Conservation (phyloP, 2,329 filamentous ascomycete genomes). For the Helicocarpus griseus region DNA sequence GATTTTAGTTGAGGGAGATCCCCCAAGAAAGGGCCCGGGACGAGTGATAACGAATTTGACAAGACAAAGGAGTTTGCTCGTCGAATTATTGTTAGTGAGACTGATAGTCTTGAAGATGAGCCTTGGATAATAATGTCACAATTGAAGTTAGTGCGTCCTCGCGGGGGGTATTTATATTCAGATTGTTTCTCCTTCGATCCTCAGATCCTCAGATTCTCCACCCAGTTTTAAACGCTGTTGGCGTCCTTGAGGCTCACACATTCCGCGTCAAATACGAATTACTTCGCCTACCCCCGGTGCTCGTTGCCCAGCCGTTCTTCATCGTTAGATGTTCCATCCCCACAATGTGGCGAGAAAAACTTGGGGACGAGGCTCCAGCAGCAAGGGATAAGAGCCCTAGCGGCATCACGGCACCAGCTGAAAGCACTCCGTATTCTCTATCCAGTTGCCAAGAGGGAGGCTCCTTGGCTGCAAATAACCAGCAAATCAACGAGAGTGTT, state of each 20-base stretch:
- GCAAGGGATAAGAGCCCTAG: too few species aligned
- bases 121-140: background rate
- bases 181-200: background rate
- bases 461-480: too few species aligned
- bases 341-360: too few species aligned
- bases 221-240: background rate
- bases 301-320: background rate
- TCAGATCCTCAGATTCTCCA: background rate
- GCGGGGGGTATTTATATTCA: background rate
- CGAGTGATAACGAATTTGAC: background rate
- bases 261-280: background rate
- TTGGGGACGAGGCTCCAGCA: too few species aligned
- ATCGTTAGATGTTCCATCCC: too few species aligned
- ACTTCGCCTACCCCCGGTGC: background rate
- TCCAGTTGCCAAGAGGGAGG: too few species aligned
- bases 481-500: too few species aligned
- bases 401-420: too few species aligned
- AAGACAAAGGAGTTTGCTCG: background rate
- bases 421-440: too few species aligned
- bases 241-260: background rate
- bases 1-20: background rate
- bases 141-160: background rate
- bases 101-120: background rate
- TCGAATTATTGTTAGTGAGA: background rate
- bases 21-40: too few species aligned